Conservation (phyloP, 805 yeast species). For the Candida silvicultrix region DNA sequence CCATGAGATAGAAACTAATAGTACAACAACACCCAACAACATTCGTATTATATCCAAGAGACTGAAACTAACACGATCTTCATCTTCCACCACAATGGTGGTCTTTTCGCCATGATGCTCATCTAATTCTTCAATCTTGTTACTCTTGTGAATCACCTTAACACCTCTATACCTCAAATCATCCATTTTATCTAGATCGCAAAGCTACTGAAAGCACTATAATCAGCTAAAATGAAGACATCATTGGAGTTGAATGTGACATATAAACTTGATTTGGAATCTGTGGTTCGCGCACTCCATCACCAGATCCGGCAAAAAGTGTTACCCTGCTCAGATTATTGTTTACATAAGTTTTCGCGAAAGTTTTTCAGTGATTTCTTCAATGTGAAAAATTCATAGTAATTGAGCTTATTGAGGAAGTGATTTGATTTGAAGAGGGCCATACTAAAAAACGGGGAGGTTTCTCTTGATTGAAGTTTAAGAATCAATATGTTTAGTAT, state of each 20-base stretch:
- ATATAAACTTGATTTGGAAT: background rate
- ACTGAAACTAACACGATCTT: constrained; percentile 1
- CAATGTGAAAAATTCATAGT: background rate
- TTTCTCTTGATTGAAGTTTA: too few species aligned
- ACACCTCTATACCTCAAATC: background rate
- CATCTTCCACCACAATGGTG: background rate
- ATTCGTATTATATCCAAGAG: constrained; percentile 17
- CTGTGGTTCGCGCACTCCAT: background rate
- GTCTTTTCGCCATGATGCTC: background rate
- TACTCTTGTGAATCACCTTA: background rate
- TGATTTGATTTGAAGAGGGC: too few species aligned
- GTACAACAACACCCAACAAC: constrained; percentile 12
- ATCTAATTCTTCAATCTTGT: background rate
- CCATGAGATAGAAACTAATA: constrained; percentile 9
- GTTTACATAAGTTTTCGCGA: background rate
- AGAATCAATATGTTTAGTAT: background rate
- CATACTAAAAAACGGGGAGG: too few species aligned
- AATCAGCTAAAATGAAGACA: too few species aligned
- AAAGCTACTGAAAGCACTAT: too few species aligned
- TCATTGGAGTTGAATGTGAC: too few species aligned
- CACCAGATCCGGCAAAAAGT: background rate
- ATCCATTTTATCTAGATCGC: background rate
- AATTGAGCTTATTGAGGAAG: too few species aligned
- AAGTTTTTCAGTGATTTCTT: background rate
- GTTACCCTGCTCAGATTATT: background rate